These are phyloP conservation scores for Daldinia grandis DNA, from an alignment of 495 filamentous ascomycete genomes.

Conservation along the genomic window DNA sequence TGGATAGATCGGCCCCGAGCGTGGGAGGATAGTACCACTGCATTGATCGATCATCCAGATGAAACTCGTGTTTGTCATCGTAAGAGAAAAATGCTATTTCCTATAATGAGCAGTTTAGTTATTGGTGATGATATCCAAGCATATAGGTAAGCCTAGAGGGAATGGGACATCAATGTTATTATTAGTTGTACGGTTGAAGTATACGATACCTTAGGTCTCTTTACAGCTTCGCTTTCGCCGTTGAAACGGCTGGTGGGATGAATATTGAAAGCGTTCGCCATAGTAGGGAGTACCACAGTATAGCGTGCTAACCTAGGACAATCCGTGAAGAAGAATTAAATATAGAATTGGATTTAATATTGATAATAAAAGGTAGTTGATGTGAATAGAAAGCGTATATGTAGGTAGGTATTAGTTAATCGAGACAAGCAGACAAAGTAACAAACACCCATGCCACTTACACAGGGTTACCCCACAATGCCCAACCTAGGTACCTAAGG, in stretches of 20 bases:
- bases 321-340: no score
- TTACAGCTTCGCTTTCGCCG: constrained; percentile 68
- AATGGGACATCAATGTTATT: neutral
- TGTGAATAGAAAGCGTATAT: no score
- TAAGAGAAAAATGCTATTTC: constrained; percentile 94
- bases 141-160: neutral
- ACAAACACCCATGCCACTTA: constrained; percentile 10
- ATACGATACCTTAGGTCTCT: constrained; percentile 68
- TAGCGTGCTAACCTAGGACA: neutral
- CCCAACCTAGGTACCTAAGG: neutral
- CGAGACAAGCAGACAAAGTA: constrained; percentile 1
- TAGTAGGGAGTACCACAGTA: constrained; percentile 14
- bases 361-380: no score
- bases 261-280: constrained; percentile 63
- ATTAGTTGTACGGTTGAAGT: constrained; percentile 18
- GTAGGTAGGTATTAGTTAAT: neutral
- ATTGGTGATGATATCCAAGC: neutral
- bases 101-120: constrained; percentile 48
- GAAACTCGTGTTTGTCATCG: constrained; percentile 80
- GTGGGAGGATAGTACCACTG: constrained; percentile 86
- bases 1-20: constrained; percentile 74
- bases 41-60: constrained; percentile 77
- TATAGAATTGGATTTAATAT: no score
- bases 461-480: constrained; percentile 30
- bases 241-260: constrained; percentile 68